Conservation (phyloP, 495 filamentous ascomycete genomes). For the Neurospora sp. region DNA sequence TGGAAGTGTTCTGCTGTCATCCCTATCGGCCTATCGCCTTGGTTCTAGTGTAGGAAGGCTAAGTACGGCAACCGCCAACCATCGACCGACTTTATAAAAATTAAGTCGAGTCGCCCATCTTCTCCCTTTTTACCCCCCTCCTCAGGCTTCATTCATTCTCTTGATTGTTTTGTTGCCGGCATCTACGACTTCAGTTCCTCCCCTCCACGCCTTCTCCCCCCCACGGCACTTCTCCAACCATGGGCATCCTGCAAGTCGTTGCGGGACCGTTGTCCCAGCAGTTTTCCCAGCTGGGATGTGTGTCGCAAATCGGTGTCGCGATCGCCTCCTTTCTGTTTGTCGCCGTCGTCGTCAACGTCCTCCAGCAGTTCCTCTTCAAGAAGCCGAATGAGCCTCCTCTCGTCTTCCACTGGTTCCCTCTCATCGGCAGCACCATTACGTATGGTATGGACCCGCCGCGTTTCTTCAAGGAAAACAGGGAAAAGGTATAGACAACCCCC, state of each 20-base stretch:
- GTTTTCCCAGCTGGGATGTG: conserved; percentile 31
- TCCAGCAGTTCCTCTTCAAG: conserved; percentile 58
- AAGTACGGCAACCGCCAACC: conserved; percentile 1
- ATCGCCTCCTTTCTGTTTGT: conserved; percentile 39
- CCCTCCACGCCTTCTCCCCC: not conserved
- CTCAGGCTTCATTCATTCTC: not conserved
- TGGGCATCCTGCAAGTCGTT: conserved; percentile 43
- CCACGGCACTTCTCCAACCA: conserved; percentile 12
- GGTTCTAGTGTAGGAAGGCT: not conserved
- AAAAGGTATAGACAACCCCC: conserved; percentile 48
- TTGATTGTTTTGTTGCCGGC: not conserved
- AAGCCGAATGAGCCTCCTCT: conserved; percentile 66
- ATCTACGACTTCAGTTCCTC: not conserved
- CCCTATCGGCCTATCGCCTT: not conserved
- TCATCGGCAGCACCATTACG: conserved; percentile 66
- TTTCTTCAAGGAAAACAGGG: conserved; percentile 61
- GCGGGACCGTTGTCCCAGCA: conserved; percentile 33
- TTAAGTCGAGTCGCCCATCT: not conserved
- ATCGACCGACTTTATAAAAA: not conserved
- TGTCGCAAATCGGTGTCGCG: conserved; percentile 35
- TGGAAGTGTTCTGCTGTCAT: not conserved
- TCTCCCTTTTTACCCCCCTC: not conserved
- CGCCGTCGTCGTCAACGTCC: conserved; percentile 53
- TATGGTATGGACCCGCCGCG: conserved; percentile 79
- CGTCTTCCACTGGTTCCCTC: conserved; percentile 76